phyloP scores from a whole-genome alignment of 805 yeast genomes.

The Lipomyces lipofer region DNA sequence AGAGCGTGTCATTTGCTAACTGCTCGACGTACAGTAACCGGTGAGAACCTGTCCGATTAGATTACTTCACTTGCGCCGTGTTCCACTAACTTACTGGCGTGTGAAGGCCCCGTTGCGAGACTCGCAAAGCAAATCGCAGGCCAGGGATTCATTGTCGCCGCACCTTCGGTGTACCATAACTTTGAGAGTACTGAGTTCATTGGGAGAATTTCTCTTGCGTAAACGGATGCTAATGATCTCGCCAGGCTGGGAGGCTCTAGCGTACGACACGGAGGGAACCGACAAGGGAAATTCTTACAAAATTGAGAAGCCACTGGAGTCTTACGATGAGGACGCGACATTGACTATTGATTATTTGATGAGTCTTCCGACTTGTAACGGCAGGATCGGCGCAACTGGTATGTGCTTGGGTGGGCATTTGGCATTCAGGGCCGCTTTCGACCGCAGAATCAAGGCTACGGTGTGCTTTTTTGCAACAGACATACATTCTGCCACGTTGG shows the following conservation, averaged over 20 bases:
- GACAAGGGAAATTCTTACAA: constrained; percentile 71
- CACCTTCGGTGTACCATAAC: constrained; percentile 78
- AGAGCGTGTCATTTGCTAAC: too few species aligned
- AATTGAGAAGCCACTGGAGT: constrained; percentile 61
- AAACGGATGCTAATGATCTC: not conserved
- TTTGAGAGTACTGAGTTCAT: constrained; percentile 46
- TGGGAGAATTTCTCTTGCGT: not conserved
- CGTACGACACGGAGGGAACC: constrained; percentile 72
- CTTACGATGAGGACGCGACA: constrained; percentile 74
- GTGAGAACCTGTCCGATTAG: too few species aligned
- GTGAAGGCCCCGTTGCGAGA: constrained; percentile 72
- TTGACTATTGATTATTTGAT: constrained; percentile 63
- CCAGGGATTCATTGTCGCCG: constrained; percentile 75
- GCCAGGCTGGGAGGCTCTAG: constrained; percentile 56
- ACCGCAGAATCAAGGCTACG: constrained; percentile 62
- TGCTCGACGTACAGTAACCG: too few species aligned
- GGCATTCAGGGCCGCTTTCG: constrained; percentile 69
- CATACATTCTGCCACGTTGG: constrained; percentile 67
- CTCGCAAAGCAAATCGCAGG: constrained; percentile 78
- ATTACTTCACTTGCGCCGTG: not conserved
- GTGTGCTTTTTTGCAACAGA: constrained; percentile 82
- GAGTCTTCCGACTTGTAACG: constrained; percentile 62
- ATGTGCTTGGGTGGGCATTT: constrained; percentile 87
- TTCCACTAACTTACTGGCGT: not conserved
- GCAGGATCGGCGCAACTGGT: constrained; percentile 77